Conservation (phyloP, 352 stramenopile species). For the Globisporangium paddicum region DNA sequence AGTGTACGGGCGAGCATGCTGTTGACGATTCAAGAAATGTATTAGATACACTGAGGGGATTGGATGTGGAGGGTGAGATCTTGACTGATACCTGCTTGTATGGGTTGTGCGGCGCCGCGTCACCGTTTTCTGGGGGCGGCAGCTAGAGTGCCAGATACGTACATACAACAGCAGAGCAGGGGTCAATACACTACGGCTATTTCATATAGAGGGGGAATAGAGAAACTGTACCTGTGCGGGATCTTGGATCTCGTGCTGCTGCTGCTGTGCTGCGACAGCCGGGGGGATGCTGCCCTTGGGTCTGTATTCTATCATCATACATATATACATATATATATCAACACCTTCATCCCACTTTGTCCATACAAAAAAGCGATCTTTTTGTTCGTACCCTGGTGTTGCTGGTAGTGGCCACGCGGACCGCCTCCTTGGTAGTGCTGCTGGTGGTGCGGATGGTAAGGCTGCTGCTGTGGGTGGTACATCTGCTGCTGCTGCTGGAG, state of each 20-base stretch:
- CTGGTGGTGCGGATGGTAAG: slow-evolving; percentile 17
- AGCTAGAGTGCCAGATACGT: not conserved
- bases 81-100: slow-evolving; percentile 10
- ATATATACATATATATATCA: not conserved
- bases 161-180: not conserved
- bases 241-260: slow-evolving; percentile 13
- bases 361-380: not conserved
- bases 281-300: slow-evolving; percentile 9
- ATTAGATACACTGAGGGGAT: not conserved
- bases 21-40: not conserved
- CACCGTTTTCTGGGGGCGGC: slow-evolving; percentile 4
- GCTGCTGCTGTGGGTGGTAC: slow-evolving; percentile 21
- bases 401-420: slow-evolving; percentile 32
- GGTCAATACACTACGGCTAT: too few species aligned
- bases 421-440: slow-evolving; percentile 25
- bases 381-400: slow-evolving; percentile 27
- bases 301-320: slow-evolving; percentile 15
- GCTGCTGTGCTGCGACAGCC: slow-evolving; percentile 3
- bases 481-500: slow-evolving; percentile 21
- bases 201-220: not conserved
- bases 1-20: slow-evolving; percentile 36
- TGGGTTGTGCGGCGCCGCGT: slow-evolving; percentile 3
- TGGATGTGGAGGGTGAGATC: not conserved
- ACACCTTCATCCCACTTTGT: not conserved
- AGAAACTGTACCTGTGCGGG: slow-evolving; percentile 9